Base-by-base conservation (phyloP, 495 filamentous ascomycete species). In the Podospora tetraspora region DNA sequence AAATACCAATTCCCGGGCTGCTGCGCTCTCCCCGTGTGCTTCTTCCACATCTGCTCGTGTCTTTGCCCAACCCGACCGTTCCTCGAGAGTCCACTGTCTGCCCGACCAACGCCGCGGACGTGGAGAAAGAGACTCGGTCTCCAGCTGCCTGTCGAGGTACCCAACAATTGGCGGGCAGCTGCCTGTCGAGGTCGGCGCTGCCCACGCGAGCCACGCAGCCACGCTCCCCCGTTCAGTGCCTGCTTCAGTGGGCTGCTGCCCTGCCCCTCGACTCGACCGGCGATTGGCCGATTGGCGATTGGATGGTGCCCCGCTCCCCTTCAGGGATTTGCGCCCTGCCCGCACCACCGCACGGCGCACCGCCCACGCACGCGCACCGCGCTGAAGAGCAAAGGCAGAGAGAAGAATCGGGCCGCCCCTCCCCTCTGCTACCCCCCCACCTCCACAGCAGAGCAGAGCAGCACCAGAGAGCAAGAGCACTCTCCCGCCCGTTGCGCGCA, bases 391-490 rank as follows among this genome's bases (percentile, higher is more conserved):
- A 7, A 19, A 25, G 25, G 43, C 37, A 19, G 1, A 52, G 43
- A 52, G 37, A 5, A 60, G 70, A 71, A 66, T 68, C 70, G 63
- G 66, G 66, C 66, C 70, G 63, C 70, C 70, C 69, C 66, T 68
- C 69, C 66, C 37, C 62, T 62, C 60, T 59, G 37, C 34, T 6
- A 6, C 27, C 57, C 66, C 43, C 70, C 57, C 25, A 27, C 68
- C 68, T 62, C 63, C 63, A 62, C 59, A 22, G 32, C 30, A 23
- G 24, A 12, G 34, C 66, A 9, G 0, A 34, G 32, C 12, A 12
- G 43, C 13, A 19, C 37, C 11, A 1, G 32, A 37, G 32, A 61
- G 60, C 25, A 58, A 19, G 12, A 60, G 37, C 56, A n/a, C 61
- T 57, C 27, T 30, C 63, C n/a, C n/a, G n/a, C n/a, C n/a, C 37